Conservation (phyloP, 768 basidiomycete species). For the Botryobasidium botryosum region DNA sequence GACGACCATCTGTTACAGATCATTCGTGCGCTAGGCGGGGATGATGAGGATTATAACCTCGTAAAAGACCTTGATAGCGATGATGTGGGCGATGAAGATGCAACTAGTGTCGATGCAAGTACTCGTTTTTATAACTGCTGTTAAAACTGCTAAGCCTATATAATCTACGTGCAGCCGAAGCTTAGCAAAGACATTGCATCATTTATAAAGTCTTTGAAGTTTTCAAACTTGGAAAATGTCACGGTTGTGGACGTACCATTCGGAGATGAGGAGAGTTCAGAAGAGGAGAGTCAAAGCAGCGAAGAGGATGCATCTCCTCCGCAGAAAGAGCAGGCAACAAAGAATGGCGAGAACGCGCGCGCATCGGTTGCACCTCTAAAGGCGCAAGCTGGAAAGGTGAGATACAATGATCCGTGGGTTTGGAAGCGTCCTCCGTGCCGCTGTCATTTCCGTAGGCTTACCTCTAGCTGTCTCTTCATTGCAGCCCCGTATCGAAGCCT, state of each 20-base stretch:
- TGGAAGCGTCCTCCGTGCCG: too few species aligned
- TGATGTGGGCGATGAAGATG: slow-evolving; percentile 16
- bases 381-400: neutral
- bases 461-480: too few species aligned
- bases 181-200: slow-evolving; percentile 31
- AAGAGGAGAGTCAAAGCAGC: neutral
- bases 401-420: too few species aligned
- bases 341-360: neutral
- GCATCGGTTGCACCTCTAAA: neutral
- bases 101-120: slow-evolving; percentile 5
- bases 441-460: too few species aligned
- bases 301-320: neutral
- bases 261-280: neutral
- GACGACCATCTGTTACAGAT: slow-evolving; percentile 14
- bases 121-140: too few species aligned
- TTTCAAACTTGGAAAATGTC: slow-evolving; percentile 14
- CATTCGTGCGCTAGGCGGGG: slow-evolving; percentile 30
- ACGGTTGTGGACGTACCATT: slow-evolving; percentile 13
- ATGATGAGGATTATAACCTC: slow-evolving; percentile 30
- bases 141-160: too few species aligned
- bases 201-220: slow-evolving; percentile 25
- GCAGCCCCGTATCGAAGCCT: too few species aligned
- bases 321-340: neutral
- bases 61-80: slow-evolving; percentile 26
- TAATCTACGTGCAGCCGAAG: too few species aligned